These are phyloP conservation scores for Solanum chaucha DNA, from an alignment of 257 asterid species.

Conservation along the genomic window DNA sequence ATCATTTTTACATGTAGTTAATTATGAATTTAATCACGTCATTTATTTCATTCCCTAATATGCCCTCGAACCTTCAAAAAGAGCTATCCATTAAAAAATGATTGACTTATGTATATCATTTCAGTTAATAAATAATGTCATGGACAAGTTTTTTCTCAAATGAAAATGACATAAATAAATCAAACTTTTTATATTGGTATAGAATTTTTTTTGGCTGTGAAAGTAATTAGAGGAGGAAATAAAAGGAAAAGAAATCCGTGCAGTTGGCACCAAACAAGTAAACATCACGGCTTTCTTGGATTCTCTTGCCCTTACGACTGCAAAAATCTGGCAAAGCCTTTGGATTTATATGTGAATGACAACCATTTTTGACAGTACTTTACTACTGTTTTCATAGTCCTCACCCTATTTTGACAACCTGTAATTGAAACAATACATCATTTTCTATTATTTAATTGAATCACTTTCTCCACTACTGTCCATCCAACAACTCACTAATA, in stretches of 20 bases:
- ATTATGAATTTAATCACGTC: too few relatives aligned
- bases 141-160: too few relatives aligned
- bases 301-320: background rate
- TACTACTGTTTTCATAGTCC: background rate
- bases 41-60: too few relatives aligned
- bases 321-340: background rate
- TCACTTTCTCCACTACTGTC: background rate
- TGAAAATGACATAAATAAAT: too few relatives aligned
- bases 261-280: background rate
- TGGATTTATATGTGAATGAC: background rate
- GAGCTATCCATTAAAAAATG: too few relatives aligned
- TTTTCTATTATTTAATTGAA: background rate
- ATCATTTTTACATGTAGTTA: background rate
- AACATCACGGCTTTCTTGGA: background rate
- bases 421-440: background rate
- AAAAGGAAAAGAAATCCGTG: conserved; percentile 6
- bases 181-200: too few relatives aligned
- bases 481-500: background rate
- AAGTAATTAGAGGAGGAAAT: background rate
- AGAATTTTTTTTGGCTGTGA: too few relatives aligned
- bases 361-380: background rate
- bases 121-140: too few relatives aligned
- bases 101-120: too few relatives aligned
- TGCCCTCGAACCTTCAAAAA: too few relatives aligned
- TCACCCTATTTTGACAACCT: background rate